Evolutionary conservation across 768 basidiomycete species (phyloP), one percentile per base, ranked within the genome.

Genomic region (Suillus lakei): DNA sequence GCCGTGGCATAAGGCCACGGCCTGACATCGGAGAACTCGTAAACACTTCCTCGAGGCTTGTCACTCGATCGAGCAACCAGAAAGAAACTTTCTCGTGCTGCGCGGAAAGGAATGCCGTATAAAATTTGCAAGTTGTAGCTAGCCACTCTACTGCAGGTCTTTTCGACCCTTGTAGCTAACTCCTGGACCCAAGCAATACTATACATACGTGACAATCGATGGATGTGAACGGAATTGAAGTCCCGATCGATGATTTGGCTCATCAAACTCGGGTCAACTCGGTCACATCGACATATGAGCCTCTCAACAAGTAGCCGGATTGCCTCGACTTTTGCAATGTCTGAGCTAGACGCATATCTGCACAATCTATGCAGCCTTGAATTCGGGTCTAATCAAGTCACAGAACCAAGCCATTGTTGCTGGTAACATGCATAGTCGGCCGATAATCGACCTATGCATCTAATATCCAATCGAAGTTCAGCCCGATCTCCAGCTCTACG

Each of bases 101-200:
- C 96, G 72, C 99, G 95, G 85, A 99, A 99, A 32, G 98, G 98
- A 41, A 96, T 87, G 4, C 97, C 96, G 69, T 96, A 99, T 41
- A 98, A 79, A 78, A 99, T 98, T 99, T 96, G 76, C 99, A 99
- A 34, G 95, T 93, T 74, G 99, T 96, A 46, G 98, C 95, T 16
- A 28, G 28, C 26, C 48, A 28, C 26, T 50, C 26, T 2, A 26
- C 15, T n/a, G n/a, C 26, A 50, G 26, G 15, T 50, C 48, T 48
- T 48, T 13, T 50, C 15, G 13, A 48, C 3, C 6, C 48, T 50
- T 12, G 46, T 23, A 23, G n/a, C n/a, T 13, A 21, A 44, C n/a
- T 41, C 3, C 9, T 10, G 21, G 43, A 10, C n/a, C 12, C n/a
- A 6, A n/a, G n/a, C n/a, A n/a, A 48, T 28, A 9, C 16, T 46